These are phyloP conservation scores for Pleomassaria siparia DNA, from an alignment of 2,329 filamentous ascomycete species.

Conservation along the genomic window DNA sequence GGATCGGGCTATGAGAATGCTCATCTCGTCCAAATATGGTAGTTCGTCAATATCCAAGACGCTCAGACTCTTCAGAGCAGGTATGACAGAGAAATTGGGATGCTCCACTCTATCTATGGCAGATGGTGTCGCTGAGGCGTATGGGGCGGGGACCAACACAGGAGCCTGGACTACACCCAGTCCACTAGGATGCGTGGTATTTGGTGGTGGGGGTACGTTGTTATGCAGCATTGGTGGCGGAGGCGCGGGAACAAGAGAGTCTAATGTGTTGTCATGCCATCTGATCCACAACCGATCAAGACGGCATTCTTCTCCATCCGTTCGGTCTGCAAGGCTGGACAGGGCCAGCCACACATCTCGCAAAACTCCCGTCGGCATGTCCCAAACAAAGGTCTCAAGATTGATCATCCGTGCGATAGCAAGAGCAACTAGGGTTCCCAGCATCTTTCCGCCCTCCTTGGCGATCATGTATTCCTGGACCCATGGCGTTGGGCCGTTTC, in stretches of 20 bases:
- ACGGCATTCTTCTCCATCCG: slow-evolving; percentile 62
- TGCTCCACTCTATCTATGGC: slow-evolving; percentile 65
- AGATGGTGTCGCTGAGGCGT: slow-evolving; percentile 25
- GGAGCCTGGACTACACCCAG: slow-evolving; percentile 34
- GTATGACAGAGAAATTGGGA: slow-evolving; percentile 77
- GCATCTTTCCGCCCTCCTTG: slow-evolving; percentile 84
- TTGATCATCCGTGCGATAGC: slow-evolving; percentile 81
- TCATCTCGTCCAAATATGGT: slow-evolving; percentile 82
- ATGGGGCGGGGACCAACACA: slow-evolving; percentile 33
- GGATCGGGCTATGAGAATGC: slow-evolving; percentile 72
- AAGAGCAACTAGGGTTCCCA: slow-evolving; percentile 78
- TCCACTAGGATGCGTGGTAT: slow-evolving; percentile 39
- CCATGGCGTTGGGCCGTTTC: slow-evolving; percentile 78
- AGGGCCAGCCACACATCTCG: slow-evolving; percentile 81
- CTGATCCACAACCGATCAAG: slow-evolving; percentile 77
- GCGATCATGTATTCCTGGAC: slow-evolving; percentile 79
- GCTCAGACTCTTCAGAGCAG: slow-evolving; percentile 71
- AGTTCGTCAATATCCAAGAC: slow-evolving; percentile 81
- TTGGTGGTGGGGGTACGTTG: slow-evolving; percentile 43
- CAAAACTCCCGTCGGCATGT: slow-evolving; percentile 83
- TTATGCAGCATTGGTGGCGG: slow-evolving; percentile 41
- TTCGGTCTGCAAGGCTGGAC: slow-evolving; percentile 66
- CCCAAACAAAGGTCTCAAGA: slow-evolving; percentile 81
- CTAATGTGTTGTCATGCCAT: slow-evolving; percentile 74
- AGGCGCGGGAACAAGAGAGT: slow-evolving; percentile 39